Conservation (phyloP, 768 basidiomycete species). For the Hypholoma fasciculare region DNA sequence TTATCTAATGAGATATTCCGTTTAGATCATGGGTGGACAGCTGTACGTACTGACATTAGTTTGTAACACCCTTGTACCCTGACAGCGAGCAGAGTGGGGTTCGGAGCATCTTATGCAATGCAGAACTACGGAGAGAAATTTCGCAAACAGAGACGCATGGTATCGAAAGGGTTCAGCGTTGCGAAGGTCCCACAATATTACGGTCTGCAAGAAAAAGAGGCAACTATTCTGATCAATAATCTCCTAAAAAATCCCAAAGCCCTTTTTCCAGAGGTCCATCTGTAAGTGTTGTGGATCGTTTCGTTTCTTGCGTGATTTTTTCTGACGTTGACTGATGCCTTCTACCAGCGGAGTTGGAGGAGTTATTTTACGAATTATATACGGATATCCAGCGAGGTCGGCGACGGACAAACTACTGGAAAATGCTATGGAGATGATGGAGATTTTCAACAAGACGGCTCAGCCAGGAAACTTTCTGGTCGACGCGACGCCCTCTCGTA, state of each 20-base stretch:
- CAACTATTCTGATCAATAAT: slow-evolving; percentile 17
- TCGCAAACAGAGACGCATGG: slow-evolving; percentile 35
- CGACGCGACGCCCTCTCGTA: slow-evolving; percentile 34
- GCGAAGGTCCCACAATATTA: slow-evolving; percentile 14
- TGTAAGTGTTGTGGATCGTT: slow-evolving; percentile 10
- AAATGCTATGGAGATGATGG: slow-evolving; percentile 46
- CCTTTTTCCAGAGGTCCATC: slow-evolving; percentile 29
- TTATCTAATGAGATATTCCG: too few species aligned
- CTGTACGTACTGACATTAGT: slow-evolving; percentile 1
- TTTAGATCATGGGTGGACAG: slow-evolving; percentile 16
- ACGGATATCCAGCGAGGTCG: slow-evolving; percentile 56
- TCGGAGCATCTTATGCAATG: slow-evolving; percentile 39
- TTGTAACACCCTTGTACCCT: neutral
- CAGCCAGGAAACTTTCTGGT: slow-evolving; percentile 38
- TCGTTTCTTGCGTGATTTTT: neutral
- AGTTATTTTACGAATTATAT: slow-evolving; percentile 53
- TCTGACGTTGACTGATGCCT: neutral
- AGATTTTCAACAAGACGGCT: slow-evolving; percentile 48
- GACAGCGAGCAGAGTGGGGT: slow-evolving; percentile 28
- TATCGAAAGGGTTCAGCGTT: slow-evolving; percentile 20
- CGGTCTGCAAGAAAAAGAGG: slow-evolving; percentile 20
- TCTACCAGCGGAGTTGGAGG: slow-evolving; percentile 43
- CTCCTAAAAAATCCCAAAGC: slow-evolving; percentile 22
- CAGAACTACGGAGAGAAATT: slow-evolving; percentile 39
- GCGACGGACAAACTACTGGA: slow-evolving; percentile 47